phyloP scores from a whole-genome alignment of 768 basidiomycete genomes.

The Suillus subalutaceus region DNA sequence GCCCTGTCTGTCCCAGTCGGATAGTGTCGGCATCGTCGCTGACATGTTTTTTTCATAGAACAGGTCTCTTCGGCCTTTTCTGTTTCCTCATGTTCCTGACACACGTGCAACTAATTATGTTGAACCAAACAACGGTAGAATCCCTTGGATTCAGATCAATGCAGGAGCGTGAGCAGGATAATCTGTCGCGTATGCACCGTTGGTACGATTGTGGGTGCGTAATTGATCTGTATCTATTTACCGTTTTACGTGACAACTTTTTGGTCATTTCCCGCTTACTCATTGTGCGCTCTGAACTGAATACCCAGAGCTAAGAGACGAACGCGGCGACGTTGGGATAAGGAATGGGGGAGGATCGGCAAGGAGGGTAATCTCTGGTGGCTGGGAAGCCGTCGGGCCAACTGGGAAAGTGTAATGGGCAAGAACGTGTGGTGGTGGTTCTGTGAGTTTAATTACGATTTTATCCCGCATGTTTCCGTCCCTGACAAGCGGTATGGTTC shows the following conservation, averaged over 20 bases:
- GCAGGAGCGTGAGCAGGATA: slow-evolving; percentile 61
- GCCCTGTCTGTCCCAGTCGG: slow-evolving; percentile 57
- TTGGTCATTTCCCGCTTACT: background rate
- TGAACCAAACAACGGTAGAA: slow-evolving; percentile 82
- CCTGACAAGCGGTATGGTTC: slow-evolving; percentile 3
- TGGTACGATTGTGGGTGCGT: slow-evolving; percentile 61
- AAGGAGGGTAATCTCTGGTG: slow-evolving; percentile 90
- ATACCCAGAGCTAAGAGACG: slow-evolving; percentile 51
- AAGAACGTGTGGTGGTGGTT: slow-evolving; percentile 69
- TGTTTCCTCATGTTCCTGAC: slow-evolving; percentile 54
- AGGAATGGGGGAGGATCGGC: slow-evolving; percentile 77
- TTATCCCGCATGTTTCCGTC: slow-evolving; percentile 13
- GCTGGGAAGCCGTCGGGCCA: slow-evolving; percentile 58
- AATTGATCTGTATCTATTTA: background rate
- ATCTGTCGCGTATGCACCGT: slow-evolving; percentile 52
- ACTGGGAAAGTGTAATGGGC: slow-evolving; percentile 90
- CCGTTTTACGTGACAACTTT: slow-evolving; percentile 1
- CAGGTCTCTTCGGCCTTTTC: slow-evolving; percentile 76
- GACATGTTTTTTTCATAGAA: slow-evolving; percentile 39
- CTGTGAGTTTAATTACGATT: slow-evolving; percentile 51
- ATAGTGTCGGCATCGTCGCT: slow-evolving; percentile 11
- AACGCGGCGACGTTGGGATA: slow-evolving; percentile 60
- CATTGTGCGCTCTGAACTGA: background rate
- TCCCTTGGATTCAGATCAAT: slow-evolving; percentile 59
- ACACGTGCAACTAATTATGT: slow-evolving; percentile 63